These are phyloP conservation scores for Chaetomium cochliodes DNA, from an alignment of 495 filamentous ascomycete genomes.

Conservation along the genomic window DNA sequence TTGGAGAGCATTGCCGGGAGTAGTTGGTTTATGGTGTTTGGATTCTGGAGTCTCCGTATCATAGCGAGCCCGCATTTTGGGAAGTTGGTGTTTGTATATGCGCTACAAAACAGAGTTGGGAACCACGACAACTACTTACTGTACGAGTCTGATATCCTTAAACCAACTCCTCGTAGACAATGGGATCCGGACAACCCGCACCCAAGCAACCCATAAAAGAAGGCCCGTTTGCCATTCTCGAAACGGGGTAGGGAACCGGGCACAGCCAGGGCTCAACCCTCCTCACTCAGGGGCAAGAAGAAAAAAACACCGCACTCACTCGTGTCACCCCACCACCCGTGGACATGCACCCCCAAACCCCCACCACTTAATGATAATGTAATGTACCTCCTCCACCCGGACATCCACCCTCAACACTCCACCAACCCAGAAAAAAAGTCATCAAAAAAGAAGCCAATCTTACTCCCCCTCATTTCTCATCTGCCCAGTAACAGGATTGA, in stretches of 20 bases:
- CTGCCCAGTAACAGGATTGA: constrained; percentile 30
- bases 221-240: no score
- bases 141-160: not conserved
- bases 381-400: not conserved
- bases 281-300: not conserved
- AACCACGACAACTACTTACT: not conserved
- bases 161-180: not conserved
- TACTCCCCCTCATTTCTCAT: constrained; percentile 5
- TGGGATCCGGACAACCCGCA: not conserved
- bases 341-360: not conserved
- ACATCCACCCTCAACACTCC: not conserved
- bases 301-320: not conserved
- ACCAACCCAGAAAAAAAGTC: not conserved
- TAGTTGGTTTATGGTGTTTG: constrained; percentile 3
- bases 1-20: constrained; percentile 4
- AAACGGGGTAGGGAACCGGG: not conserved
- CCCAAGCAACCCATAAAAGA: no score
- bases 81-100: not conserved
- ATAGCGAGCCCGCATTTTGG: constrained; percentile 3
- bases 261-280: not conserved
- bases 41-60: not conserved
- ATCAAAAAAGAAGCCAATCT: not conserved
- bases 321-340: no score
- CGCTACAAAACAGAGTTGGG: not conserved
- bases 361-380: not conserved